Base-by-base conservation (phyloP, 352 stramenopile genomes). In the Phytophthora multivora region DNA sequence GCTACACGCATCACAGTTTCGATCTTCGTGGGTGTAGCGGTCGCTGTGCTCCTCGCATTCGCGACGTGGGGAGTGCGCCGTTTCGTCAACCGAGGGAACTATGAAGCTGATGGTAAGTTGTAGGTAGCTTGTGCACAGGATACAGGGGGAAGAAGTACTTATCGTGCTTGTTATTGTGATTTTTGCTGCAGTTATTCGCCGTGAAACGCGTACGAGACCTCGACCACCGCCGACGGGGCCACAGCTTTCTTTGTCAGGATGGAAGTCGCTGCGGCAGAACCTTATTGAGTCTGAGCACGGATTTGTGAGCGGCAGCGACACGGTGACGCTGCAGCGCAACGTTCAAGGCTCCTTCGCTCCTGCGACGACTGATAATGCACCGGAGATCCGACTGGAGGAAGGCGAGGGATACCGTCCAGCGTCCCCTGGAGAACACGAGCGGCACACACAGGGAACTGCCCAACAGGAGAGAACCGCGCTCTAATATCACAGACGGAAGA, bases 261-360 rank as follows among this genome's bases (percentile, higher is more conserved):
- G 78, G 78, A 80, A 68, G 38, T 81, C 78, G 21, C 72, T 85
- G 51, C 70, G 71, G 8, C 73, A 85, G 61, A 83, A 85, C 26
- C 78, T 88, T 19, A 88, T 88, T 35, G 63, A 82, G 36, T 62
- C 64, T 0, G 71, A 80, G 51, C 59, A 74, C n/a, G 51, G 61
- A 9, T 63, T 68, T 19, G 36, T 76, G 10, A 49, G 56, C 15
- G 59, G 48, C 31, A 48, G 43, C 9, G 58, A 69, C 5, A 26
- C 51, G 0, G 38, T 60, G 21, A 51, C 46, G 36, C 40, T 69
- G 26, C 63, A 74, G 28, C 56, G 39, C 11, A 53, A 52, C 36
- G 38, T 6, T 4, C 56, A 48, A 43, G 33, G 5, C 5, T 52
- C 59, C 1, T 48, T 51, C 16, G 26, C 54, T 0, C 21, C 52